Conservation (phyloP, 2,329 filamentous ascomycete species). For the Cladophialophora carrionii region DNA sequence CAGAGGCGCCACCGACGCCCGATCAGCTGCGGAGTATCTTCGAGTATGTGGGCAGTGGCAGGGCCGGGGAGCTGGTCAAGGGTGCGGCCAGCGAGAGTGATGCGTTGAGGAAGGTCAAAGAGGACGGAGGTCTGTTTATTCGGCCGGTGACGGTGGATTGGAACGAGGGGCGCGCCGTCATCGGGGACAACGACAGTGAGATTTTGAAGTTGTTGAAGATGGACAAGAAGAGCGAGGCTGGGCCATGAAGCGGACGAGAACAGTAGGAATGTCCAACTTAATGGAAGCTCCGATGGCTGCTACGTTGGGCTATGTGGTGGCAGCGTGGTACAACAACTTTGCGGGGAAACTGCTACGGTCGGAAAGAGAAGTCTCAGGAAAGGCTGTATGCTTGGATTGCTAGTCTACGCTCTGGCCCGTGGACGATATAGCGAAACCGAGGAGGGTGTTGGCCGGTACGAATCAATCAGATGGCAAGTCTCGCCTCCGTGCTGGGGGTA, state of each 20-base stretch:
- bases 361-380: background rate
- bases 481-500: background rate
- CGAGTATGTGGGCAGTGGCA: constrained; percentile 72
- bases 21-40: constrained; percentile 84
- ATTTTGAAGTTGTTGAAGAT: constrained; percentile 77
- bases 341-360: background rate
- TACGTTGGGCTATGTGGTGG: background rate
- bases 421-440: background rate
- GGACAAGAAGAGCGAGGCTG: constrained; percentile 6
- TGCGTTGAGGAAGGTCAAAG: constrained; percentile 76
- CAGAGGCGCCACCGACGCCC: constrained; percentile 75
- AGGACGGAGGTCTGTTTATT: constrained; percentile 69
- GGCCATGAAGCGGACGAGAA: background rate
- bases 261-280: background rate
- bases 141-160: constrained; percentile 89
- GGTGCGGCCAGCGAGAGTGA: constrained; percentile 75
- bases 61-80: constrained; percentile 67
- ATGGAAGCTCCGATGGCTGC: background rate
- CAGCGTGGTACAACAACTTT: background rate
- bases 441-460: background rate
- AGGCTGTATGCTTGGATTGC: background rate
- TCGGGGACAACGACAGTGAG: constrained; percentile 81
- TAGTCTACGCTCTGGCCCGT: background rate
- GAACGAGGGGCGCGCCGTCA: constrained; percentile 81
- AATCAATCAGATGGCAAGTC: background rate